Evolutionary conservation across 257 asterid species (phyloP).

Genomic region (Prunella vulgaris): DNA sequence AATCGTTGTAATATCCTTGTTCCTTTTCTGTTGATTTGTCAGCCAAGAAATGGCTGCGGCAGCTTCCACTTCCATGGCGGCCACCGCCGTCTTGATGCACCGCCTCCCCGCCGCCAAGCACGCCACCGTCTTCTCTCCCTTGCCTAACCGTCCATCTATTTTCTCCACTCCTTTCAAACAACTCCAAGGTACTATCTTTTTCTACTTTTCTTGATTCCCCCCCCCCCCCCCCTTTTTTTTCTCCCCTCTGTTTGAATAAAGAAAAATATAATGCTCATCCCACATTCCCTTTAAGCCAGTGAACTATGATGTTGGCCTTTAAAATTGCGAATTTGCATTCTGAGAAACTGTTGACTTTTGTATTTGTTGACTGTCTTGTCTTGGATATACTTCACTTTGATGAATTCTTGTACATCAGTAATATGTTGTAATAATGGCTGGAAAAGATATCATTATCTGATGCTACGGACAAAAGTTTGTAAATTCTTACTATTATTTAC

Average conservation of each 20-base stretch:
- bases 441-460: neutral
- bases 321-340: neutral
- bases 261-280: neutral
- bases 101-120: conserved; percentile 36
- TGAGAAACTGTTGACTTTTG: neutral
- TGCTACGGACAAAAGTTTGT: neutral
- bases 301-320: neutral
- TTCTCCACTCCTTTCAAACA: conserved; percentile 23
- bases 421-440: neutral
- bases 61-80: conserved; percentile 84
- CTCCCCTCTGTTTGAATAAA: neutral
- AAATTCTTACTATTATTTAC: neutral
- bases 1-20: neutral
- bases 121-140: conserved; percentile 36
- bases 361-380: neutral
- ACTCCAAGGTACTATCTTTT: conserved; percentile 43
- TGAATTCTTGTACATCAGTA: neutral
- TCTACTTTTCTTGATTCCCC: neutral
- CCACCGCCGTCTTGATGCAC: conserved; percentile 60
- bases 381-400: neutral
- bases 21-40: neutral
- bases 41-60: conserved; percentile 58
- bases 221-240: neutral
- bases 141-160: conserved; percentile 44
- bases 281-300: neutral